phyloP scores from a whole-genome alignment of 371 early-diverging fungal species.

The Nematocida homosporus region DNA sequence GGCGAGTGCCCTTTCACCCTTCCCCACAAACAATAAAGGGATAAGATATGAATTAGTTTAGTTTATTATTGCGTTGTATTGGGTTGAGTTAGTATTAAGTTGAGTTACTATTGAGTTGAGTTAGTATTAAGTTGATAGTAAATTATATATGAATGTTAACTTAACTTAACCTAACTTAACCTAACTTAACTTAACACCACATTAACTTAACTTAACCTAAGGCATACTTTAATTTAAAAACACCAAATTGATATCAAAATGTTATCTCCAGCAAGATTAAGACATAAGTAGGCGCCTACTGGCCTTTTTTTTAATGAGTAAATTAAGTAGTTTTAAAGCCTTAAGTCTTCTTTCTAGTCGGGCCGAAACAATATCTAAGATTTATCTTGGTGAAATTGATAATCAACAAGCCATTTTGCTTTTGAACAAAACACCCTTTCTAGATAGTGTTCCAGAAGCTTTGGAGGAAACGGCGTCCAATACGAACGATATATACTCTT shows the following conservation, averaged over 20 bases:
- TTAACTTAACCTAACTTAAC: neutral
- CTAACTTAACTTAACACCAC: neutral
- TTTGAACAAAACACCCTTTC: conserved; percentile 19
- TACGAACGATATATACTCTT: conserved; percentile 38
- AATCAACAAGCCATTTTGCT: conserved; percentile 27
- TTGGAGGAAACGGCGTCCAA: neutral
- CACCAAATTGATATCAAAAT: conserved; percentile 1
- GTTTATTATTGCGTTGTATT: too few species aligned
- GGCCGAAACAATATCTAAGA: conserved; percentile 15
- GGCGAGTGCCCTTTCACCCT: conserved; percentile 20
- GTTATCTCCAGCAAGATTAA: too few species aligned
- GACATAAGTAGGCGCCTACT: too few species aligned
- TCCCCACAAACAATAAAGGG: neutral
- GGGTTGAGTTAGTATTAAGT: too few species aligned
- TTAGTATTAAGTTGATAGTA: too few species aligned
- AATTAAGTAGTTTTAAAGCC: neutral
- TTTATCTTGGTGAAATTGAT: conserved; percentile 16
- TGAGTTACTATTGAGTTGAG: too few species aligned
- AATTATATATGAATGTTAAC: too few species aligned
- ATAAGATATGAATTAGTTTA: too few species aligned
- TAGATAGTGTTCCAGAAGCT: neutral
- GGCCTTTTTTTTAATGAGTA: too few species aligned
- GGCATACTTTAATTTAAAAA: neutral
- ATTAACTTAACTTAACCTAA: neutral
- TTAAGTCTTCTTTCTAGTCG: neutral